Conservation (phyloP, 1,284 basidiomycete genomes). For the Moniliella sp. region DNA sequence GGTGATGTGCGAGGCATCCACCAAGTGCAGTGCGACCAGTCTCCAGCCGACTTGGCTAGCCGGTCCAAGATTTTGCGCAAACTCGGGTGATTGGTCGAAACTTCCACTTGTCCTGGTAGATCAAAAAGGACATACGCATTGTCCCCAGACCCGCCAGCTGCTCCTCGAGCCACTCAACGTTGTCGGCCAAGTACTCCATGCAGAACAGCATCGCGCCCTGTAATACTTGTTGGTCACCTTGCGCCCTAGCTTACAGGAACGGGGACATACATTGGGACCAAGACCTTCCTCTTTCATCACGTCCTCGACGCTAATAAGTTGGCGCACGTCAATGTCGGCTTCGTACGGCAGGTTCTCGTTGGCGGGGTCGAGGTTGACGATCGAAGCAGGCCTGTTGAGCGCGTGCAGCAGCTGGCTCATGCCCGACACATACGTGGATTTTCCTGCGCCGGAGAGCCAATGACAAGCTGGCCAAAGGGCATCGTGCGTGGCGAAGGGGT, state of each 20-base stretch:
- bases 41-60: conserved; percentile 48
- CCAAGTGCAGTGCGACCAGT: conserved; percentile 75
- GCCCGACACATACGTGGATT: conserved; percentile 21
- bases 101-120: conserved; percentile 86
- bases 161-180: conserved; percentile 70
- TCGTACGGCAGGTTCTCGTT: conserved; percentile 75
- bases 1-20: conserved; percentile 87
- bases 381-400: conserved; percentile 57
- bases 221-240: neutral
- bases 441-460: conserved; percentile 25
- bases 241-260: neutral
- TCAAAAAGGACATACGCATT: conserved; percentile 67
- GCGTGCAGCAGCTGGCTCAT: conserved; percentile 51
- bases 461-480: conserved; percentile 18
- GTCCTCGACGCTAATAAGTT: conserved; percentile 65
- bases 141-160: conserved; percentile 38
- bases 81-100: conserved; percentile 65
- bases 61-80: conserved; percentile 48
- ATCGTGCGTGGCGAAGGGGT: too few species aligned
- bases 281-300: conserved; percentile 67
- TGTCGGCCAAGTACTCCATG: conserved; percentile 86
- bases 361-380: conserved; percentile 90
- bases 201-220: conserved; percentile 78
- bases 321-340: conserved; percentile 63
- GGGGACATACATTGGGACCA: conserved; percentile 51